These are phyloP conservation scores for Saturnispora saitoi DNA, from an alignment of 805 yeast species.

Conservation along the genomic window DNA sequence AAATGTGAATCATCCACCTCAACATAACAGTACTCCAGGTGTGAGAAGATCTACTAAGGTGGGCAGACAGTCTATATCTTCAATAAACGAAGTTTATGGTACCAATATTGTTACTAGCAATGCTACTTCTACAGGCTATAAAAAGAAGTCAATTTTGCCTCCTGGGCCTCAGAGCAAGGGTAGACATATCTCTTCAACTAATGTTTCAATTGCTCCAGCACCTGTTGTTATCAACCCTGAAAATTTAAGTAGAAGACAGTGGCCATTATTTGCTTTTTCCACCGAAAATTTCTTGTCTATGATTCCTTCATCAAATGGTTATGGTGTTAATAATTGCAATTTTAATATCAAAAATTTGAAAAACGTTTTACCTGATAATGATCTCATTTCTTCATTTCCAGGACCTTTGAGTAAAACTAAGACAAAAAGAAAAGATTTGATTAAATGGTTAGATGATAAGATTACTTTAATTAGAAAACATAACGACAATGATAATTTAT, in stretches of 20 bases:
- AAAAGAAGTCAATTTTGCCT: constrained; percentile 11
- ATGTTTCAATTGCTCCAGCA: constrained; percentile 24
- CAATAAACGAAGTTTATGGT: constrained; percentile 16
- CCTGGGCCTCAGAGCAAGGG: constrained; percentile 7
- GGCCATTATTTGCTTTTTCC: constrained; percentile 70
- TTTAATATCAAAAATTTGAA: constrained; percentile 33
- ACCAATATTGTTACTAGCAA: constrained; percentile 10
- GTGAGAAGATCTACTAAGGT: constrained; percentile 5
- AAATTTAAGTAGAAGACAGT: constrained; percentile 50
- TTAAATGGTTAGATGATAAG: constrained; percentile 51
- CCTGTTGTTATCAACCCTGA: constrained; percentile 42
- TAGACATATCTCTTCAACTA: constrained; percentile 6
- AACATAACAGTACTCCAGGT: not conserved
- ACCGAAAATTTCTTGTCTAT: constrained; percentile 37
- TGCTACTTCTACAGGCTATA: constrained; percentile 9
- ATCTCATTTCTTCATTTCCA: constrained; percentile 49
- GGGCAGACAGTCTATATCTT: constrained; percentile 10
- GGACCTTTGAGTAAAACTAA: constrained; percentile 58
- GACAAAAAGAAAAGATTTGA: constrained; percentile 57
- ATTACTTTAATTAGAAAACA: constrained; percentile 17
- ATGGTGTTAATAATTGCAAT: constrained; percentile 24
- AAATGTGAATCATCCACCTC: not conserved
- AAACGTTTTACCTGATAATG: constrained; percentile 33
- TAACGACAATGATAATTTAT: constrained; percentile 11
- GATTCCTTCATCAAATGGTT: constrained; percentile 35